Percentiles rank a stretch among this genome's conserved stretches.
Conservation (phyloP, 371 early-diverging fungal genomes). For the Synchytrium microbalum region DNA sequence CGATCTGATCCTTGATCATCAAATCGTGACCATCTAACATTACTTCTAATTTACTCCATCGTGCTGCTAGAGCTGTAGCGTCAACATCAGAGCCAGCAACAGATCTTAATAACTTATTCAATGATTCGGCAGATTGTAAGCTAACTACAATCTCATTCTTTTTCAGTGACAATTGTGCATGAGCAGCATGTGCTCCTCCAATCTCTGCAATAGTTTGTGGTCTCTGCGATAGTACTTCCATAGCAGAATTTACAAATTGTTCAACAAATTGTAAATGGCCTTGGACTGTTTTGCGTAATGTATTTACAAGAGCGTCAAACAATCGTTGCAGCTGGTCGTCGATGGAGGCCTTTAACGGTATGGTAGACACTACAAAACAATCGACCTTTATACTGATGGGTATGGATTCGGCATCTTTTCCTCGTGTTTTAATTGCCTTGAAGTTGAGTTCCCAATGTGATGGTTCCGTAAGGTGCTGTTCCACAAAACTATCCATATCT, state of each 20-base stretch:
- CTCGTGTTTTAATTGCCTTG: constrained; percentile 38
- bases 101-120: constrained; percentile 39
- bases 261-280: constrained; percentile 29
- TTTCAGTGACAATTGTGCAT: constrained; percentile 31
- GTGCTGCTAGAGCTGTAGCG: constrained; percentile 20
- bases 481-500: constrained; percentile 33
- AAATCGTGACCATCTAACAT: constrained; percentile 48
- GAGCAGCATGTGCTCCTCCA: constrained; percentile 33
- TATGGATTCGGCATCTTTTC: constrained; percentile 45
- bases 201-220: constrained; percentile 42
- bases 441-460: constrained; percentile 46
- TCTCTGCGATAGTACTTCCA: constrained; percentile 30
- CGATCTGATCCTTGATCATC: constrained; percentile 47
- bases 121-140: constrained; percentile 34
- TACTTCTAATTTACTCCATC: constrained; percentile 43
- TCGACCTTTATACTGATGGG: constrained; percentile 33
- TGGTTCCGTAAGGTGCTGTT: constrained; percentile 29
- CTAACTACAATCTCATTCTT: constrained; percentile 21
- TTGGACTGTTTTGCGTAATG: constrained; percentile 25
- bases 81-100: constrained; percentile 37
- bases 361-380: constrained; percentile 37
- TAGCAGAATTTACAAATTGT: constrained; percentile 34
- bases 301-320: constrained; percentile 37
- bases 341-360: constrained; percentile 40
- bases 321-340: constrained; percentile 44